Evolutionary conservation across 352 stramenopile species (phyloP), one percentile per base, ranked within the genome.

Genomic region (Pythium sp.): DNA sequence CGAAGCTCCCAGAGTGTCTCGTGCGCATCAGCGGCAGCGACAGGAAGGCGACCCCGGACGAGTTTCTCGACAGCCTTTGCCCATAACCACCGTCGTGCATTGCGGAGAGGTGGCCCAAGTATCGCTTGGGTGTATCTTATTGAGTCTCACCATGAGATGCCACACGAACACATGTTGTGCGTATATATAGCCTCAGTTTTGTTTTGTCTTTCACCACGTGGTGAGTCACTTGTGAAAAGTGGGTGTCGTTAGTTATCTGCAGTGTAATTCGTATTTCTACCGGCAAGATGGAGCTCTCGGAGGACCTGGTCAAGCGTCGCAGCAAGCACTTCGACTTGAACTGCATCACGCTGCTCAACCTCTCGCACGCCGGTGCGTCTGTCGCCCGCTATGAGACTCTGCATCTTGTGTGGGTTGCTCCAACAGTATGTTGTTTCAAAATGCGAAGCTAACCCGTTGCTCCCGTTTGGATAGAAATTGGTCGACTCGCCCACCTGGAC

Each of bases 311-410:
- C 72, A 93, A 93, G 71, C 79, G 76, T 9, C 74, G 82, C 46
- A 92, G 83, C 66, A 87, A 87, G 32, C 86, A 93, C 71, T 93
- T 92, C 65, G 86, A 93, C 62, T 57, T 91, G 20, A 75, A 64
- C 43, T 90, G 86, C 67, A 73, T 93, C 64, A 82, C 83, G 56
- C 68, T 86, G 49, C 67, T 93, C 46, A 82, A 93, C 55, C 79
- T 92, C 53, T 87, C 83, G 0, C 36, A 32, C n/a, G 76, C 77
- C 26, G 72, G 73, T 82, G 30, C 14, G 41, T 57, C 14, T 26
- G 20, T 9, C 5, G 1, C 3, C 15, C 4, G 12, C 20, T 30
- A n/a, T 14, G 14, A 14, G 18, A 14, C 54, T 15, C 5, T 24
- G 2, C 6, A 1, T 22, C 43, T 51, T 51, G 15, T 26, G 24